Base-by-base conservation (phyloP, 2,329 filamentous ascomycete genomes). In the Venturia effusa region DNA sequence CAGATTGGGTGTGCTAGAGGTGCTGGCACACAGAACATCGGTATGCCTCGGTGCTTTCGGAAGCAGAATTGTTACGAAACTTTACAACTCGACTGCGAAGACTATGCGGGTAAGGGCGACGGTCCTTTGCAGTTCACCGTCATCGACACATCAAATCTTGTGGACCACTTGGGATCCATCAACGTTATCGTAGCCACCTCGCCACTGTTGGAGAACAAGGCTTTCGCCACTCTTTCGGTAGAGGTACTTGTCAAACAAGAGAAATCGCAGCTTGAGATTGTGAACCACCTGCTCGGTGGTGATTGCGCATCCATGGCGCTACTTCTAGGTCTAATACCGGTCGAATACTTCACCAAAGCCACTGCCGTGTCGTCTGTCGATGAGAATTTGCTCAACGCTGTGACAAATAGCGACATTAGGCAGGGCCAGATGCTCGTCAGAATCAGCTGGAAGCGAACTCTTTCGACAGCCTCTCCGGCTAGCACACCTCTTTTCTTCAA, bases 91-190 rank as follows among this genome's bases (percentile, higher is more conserved):
- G 77, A 83, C 59, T 57, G 69, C 1, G 66, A 65, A 1, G 74
- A 76, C 3, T 84, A 84, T 66, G n/a, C 5, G 4, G n/a, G 59
- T 22, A 40, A 59, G n/a, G 69, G 70, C 1, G 61, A 63, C 17
- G 78, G 75, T 0, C 79, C 81, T 0, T 71, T 67, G 4, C 55
- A 63, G 3, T 87, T 86, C 67, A 78, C 85, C 68, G 74, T 81
- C 4, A 81, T 87, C 63, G 83, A 87, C 66, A 84, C 82, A 0
- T 83, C 70, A 63, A 79, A 78, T 62, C 70, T 83, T 13, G 69
- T 73, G 1, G 79, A 81, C 64, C 73, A 77, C 61, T 24, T 79
- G 8, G 80, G 79, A 22, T 64, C 69, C 13, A 64, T 83, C 10
- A 81, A 81, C 66, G 13, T 83, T 19, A 68, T 83, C 6, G 69